Percentiles rank a stretch among this genome's conserved stretches.
These are phyloP conservation scores for Eustoma russellianum DNA, from an alignment of 257 asterid genomes.

Conservation along the genomic window DNA sequence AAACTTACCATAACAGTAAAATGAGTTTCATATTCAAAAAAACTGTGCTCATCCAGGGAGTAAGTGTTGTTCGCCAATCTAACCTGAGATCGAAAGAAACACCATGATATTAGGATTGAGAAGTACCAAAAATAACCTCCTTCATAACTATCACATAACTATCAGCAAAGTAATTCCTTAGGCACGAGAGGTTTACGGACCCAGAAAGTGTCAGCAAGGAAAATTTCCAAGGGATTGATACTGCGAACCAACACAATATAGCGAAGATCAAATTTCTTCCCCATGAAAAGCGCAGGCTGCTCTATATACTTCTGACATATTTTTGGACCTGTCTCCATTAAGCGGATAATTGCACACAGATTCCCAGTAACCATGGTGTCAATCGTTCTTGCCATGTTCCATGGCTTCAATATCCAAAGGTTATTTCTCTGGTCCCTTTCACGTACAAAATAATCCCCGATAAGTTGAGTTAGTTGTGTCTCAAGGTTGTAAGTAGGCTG, in stretches of 20 bases:
- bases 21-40: constrained; percentile 90
- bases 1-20: constrained; percentile 80
- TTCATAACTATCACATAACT: not conserved
- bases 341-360: constrained; percentile 79
- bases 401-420: constrained; percentile 93
- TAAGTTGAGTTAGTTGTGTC: constrained; percentile 70
- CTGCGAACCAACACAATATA: constrained; percentile 76
- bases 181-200: constrained; percentile 26
- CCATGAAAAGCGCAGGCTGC: constrained; percentile 80
- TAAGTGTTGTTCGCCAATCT: constrained; percentile 84
- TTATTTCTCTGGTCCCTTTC: constrained; percentile 59
- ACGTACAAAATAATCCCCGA: constrained; percentile 65
- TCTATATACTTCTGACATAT: constrained; percentile 95
- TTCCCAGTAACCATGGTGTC: constrained; percentile 77
- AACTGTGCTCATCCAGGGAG: constrained; percentile 66
- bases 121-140: not conserved
- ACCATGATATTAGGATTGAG: no score
- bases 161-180: not conserved
- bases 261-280: constrained; percentile 91
- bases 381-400: constrained; percentile 99
- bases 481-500: constrained; percentile 97
- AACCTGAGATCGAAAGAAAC: constrained; percentile 37
- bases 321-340: constrained; percentile 98
- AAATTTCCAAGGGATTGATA: constrained; percentile 73
- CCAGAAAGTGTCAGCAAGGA: constrained; percentile 83